A percentile compares a stretch with the other conserved stretches of the same genome.
Conservation (phyloP, 441 rosid genomes). For the Gossypium schwendimanii region DNA sequence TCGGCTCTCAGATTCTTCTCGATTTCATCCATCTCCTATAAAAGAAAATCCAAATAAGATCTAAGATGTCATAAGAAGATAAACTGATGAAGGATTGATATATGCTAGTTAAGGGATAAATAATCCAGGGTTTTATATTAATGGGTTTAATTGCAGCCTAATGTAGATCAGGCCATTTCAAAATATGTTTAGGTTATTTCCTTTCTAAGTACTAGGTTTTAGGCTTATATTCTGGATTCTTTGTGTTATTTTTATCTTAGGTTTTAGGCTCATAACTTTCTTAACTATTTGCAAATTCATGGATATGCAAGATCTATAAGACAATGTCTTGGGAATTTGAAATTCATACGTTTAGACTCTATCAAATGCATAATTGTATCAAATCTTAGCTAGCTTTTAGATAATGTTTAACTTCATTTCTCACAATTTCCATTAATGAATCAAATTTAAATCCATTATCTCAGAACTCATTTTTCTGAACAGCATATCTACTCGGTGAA, state of each 20-base stretch:
- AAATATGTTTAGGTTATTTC: background rate
- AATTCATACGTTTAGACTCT: background rate
- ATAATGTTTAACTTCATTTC: background rate
- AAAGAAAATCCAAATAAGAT: conserved; percentile 3
- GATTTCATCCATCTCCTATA: conserved; percentile 60
- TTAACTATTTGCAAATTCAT: background rate
- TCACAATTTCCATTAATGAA: background rate
- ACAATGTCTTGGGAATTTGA: background rate
- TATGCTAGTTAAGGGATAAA: background rate
- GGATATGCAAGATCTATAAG: background rate
- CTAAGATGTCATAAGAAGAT: background rate
- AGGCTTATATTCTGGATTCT: background rate
- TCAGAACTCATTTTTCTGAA: too few relatives aligned
- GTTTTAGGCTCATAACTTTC: background rate
- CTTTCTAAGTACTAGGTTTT: background rate
- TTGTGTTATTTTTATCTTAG: background rate
- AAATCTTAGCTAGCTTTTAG: background rate
- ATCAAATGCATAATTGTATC: background rate
- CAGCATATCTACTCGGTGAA: background rate
- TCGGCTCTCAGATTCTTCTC: conserved; percentile 45
- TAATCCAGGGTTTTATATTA: background rate
- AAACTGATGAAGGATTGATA: background rate
- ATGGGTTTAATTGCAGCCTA: background rate
- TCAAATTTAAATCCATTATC: background rate
- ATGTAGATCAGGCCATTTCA: background rate